Evolutionary conservation across 306 rosid genomes (phyloP).

Genomic region (Canavalia gladiata): DNA sequence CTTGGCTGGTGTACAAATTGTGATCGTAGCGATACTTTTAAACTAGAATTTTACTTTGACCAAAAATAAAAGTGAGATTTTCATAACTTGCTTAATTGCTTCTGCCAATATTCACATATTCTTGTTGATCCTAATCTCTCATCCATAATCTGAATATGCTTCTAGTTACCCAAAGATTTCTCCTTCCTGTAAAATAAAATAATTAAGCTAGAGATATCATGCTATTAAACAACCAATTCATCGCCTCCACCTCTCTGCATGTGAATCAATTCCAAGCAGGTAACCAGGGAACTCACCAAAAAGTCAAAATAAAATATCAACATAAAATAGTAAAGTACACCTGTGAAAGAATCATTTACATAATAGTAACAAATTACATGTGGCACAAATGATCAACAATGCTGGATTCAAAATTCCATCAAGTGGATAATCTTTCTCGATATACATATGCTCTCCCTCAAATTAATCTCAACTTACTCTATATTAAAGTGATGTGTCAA

Average conservation of each 20-base stretch:
- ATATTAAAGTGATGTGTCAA: slow-evolving; percentile 20
- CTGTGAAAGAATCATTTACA: slow-evolving; percentile 47
- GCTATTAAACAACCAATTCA: slow-evolving; percentile 2
- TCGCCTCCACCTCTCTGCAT: neutral
- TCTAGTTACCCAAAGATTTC: neutral
- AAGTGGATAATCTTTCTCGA: slow-evolving; percentile 39
- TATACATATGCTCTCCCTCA: slow-evolving; percentile 50
- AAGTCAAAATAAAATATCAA: neutral
- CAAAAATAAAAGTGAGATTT: no score
- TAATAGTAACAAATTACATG: slow-evolving; percentile 35
- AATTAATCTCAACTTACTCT: slow-evolving; percentile 50
- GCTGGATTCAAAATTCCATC: slow-evolving; percentile 45
- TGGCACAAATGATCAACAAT: slow-evolving; percentile 37
- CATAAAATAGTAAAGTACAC: neutral
- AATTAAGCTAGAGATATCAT: neutral
- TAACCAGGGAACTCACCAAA: neutral
- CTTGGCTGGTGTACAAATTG: no score
- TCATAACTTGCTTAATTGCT: no score
- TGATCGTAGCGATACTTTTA: neutral
- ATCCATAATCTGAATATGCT: neutral
- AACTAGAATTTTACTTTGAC: neutral
- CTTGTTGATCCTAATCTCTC: neutral
- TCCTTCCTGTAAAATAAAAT: neutral
- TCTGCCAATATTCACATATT: neutral
- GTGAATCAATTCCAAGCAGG: slow-evolving; percentile 30